Percentiles rank a stretch among this genome's conserved stretches.
phyloP scores from a whole-genome alignment of 768 basidiomycete genomes.

The Inosperma sp. region DNA sequence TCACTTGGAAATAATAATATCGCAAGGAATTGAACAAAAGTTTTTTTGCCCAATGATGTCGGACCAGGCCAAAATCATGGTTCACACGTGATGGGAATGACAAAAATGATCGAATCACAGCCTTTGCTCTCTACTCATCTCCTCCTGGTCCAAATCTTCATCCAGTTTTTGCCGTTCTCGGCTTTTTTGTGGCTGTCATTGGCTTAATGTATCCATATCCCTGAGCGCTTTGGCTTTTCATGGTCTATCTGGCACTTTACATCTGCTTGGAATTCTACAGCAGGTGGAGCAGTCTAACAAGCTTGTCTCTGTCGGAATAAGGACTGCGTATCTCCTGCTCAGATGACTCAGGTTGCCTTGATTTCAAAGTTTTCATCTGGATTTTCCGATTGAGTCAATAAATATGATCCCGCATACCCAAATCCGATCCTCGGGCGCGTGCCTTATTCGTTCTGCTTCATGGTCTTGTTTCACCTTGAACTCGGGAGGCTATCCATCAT shows the following conservation, averaged over 20 bases:
- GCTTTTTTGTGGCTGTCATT: conserved; percentile 5
- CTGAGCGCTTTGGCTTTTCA: neutral
- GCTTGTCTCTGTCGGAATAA: neutral
- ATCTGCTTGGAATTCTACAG: neutral
- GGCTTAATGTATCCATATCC: neutral
- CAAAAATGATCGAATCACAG: neutral
- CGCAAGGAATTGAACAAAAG: too few relatives aligned
- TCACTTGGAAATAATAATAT: too few relatives aligned
- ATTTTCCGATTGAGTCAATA: conserved; percentile 33
- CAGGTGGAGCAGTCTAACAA: neutral
- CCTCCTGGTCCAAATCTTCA: too few relatives aligned
- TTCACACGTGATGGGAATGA: neutral
- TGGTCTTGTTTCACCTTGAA: conserved; percentile 31
- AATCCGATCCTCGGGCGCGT: conserved; percentile 35
- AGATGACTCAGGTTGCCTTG: conserved; percentile 27
- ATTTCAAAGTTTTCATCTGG: conserved; percentile 18
- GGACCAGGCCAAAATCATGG: too few relatives aligned
- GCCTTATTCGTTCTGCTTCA: conserved; percentile 25
- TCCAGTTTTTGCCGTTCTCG: conserved; percentile 3
- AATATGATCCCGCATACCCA: conserved; percentile 29
- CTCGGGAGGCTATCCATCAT: conserved; percentile 30
- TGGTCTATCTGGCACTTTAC: neutral
- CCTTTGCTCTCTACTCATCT: neutral
- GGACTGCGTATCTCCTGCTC: conserved; percentile 13
- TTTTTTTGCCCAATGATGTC: too few relatives aligned